phyloP scores from a whole-genome alignment of 768 basidiomycete genomes.

The Leccinum uliginosum region DNA sequence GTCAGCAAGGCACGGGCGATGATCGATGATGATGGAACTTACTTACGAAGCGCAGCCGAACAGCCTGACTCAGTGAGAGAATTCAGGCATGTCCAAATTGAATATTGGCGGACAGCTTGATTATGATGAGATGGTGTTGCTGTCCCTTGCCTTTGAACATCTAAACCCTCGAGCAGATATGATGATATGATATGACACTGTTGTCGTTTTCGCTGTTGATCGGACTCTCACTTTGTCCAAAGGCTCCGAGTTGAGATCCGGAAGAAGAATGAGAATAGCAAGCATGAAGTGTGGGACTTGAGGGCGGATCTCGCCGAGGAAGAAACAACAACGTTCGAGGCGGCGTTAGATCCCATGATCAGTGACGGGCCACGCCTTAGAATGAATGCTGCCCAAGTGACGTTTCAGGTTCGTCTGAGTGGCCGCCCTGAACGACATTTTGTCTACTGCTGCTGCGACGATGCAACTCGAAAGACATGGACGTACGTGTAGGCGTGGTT shows the following conservation, averaged over 20 bases:
- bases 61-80: slow-evolving; percentile 6
- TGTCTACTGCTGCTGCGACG: slow-evolving; percentile 1
- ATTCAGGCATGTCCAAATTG: not conserved
- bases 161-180: slow-evolving; percentile 7
- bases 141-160: not conserved
- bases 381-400: slow-evolving; percentile 1
- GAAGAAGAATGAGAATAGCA: not conserved
- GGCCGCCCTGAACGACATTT: not conserved
- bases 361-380: not conserved
- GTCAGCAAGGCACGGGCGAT: slow-evolving; percentile 17
- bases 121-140: slow-evolving; percentile 16
- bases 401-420: slow-evolving; percentile 18
- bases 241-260: slow-evolving; percentile 24
- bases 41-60: not conserved
- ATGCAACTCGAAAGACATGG: slow-evolving; percentile 2
- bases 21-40: not conserved
- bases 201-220: slow-evolving; percentile 7
- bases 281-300: slow-evolving; percentile 14
- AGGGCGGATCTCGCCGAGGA: slow-evolving; percentile 26
- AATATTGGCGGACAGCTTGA: slow-evolving; percentile 12
- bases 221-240: slow-evolving; percentile 19
- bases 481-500: not conserved
- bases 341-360: slow-evolving; percentile 14
- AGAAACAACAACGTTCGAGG: slow-evolving; percentile 7
- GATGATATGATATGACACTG: not conserved